Base-by-base conservation (phyloP, 306 rosid genomes). In the Styphnolobium japonicum region DNA sequence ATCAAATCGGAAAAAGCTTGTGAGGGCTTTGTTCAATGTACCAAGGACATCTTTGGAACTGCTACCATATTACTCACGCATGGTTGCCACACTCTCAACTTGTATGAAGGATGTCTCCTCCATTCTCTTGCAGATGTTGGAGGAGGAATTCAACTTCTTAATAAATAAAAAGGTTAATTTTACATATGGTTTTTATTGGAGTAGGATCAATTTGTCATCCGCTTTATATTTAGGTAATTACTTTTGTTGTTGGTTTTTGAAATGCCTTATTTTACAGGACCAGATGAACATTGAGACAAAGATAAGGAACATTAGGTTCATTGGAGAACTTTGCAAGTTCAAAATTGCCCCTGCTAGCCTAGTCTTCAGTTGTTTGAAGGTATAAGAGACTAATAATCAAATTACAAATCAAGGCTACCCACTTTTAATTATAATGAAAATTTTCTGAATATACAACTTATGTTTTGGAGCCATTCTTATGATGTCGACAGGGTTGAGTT, bases 241-340 rank as follows among this genome's bases (percentile, higher is more conserved):
- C 21, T 66, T 57, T 56, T 33, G 55, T 77, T 58, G 22, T 48
- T 82, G 42, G 67, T 66, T 75, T 73, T 84, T 69, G 79, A 42
- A 84, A 64, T 82, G 37, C 62, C 78, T 64, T 64, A 74, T 58
- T 40, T 36, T 81, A 80, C 94, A 96, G 99, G 99, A 96, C 84
- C 99, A 96, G 88, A 96, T 96, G 97, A 96, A 96, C 87, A 96
- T 96, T 70, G 99, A 96, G 85, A 90, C 99, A 27, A 96, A 96
- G 88, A 93, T 96, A 68, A 89, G 96, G 87, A 96, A 96, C 84
- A 96, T 89, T 78, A 90, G 99, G 92, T 96, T 96, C 85, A 91
- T 96, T 53, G 99, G 99, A 71, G 99, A 96, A 83, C 99, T 93
- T 40, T 96, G 97, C 97, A 96, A 96, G 89, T 96, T 96, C 83